Conservation (phyloP, 306 rosid genomes). For the Luffa acutangula region DNA sequence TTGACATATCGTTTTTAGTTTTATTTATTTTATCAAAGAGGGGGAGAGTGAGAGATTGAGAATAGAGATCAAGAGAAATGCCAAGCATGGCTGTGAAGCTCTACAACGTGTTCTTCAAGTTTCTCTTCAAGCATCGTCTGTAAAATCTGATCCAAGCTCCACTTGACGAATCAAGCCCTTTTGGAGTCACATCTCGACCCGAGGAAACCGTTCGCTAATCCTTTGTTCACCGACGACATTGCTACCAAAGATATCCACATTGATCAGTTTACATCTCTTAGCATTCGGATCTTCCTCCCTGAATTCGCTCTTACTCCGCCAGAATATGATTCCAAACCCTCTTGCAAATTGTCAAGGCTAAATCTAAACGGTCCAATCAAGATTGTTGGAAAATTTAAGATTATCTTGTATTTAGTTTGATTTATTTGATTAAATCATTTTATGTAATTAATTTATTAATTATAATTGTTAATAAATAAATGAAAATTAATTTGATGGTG, state of each 20-base stretch:
- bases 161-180: constrained; percentile 40
- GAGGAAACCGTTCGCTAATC: constrained; percentile 60
- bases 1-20: too few species aligned
- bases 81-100: constrained; percentile 91
- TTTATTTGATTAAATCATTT: too few species aligned
- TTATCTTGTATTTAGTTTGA: too few species aligned
- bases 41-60: background rate
- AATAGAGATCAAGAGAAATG: constrained; percentile 33
- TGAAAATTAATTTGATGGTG: too few species aligned
- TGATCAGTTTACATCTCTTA: constrained; percentile 64
- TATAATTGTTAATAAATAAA: too few species aligned
- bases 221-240: constrained; percentile 69
- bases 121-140: constrained; percentile 82
- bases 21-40: background rate
- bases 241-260: constrained; percentile 95
- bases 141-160: constrained; percentile 70
- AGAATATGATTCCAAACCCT: constrained; percentile 32
- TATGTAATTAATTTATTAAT: too few species aligned
- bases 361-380: constrained; percentile 20
- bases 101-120: constrained; percentile 94
- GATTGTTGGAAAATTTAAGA: background rate
- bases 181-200: constrained; percentile 81
- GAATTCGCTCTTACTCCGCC: constrained; percentile 65
- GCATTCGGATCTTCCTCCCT: constrained; percentile 81
- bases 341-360: constrained; percentile 26